phyloP scores from a whole-genome alignment of 1,139 yeast species.

The Lodderomyces jiufengensis region DNA sequence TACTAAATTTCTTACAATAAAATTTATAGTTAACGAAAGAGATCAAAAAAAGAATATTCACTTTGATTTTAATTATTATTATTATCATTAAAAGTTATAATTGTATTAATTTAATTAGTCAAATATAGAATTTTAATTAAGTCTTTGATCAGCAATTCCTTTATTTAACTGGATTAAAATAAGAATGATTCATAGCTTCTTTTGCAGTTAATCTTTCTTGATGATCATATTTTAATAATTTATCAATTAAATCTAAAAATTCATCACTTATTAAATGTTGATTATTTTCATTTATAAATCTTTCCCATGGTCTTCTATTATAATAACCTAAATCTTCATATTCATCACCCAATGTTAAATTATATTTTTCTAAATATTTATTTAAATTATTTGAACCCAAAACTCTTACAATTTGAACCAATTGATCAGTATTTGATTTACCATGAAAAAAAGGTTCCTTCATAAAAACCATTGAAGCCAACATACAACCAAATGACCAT shows the following conservation, averaged over 20 bases:
- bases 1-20: too few relatives aligned
- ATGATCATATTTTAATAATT: constrained; percentile 85
- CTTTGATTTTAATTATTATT: neutral
- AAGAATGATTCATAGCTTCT: constrained; percentile 90
- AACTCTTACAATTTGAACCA: constrained; percentile 90
- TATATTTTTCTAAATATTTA: constrained; percentile 71
- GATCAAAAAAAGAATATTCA: too few relatives aligned
- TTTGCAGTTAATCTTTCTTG: constrained; percentile 90
- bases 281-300: constrained; percentile 74
- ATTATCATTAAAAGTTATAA: too few relatives aligned
- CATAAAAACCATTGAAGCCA: constrained; percentile 94
- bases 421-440: constrained; percentile 90
- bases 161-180: constrained; percentile 43
- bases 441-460: constrained; percentile 99
- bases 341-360: constrained; percentile 71
- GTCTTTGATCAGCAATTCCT: neutral
- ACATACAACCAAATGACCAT: constrained; percentile 97
- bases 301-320: constrained; percentile 84
- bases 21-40: too few relatives aligned
- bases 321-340: constrained; percentile 80
- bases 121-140: neutral
- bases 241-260: constrained; percentile 79
- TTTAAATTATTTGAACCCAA: constrained; percentile 86
- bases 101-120: neutral
- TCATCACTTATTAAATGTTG: constrained; percentile 64